These are phyloP conservation scores for Centrapalus pauciflorus DNA, from an alignment of 129 eudicot genomes.

Conservation along the genomic window DNA sequence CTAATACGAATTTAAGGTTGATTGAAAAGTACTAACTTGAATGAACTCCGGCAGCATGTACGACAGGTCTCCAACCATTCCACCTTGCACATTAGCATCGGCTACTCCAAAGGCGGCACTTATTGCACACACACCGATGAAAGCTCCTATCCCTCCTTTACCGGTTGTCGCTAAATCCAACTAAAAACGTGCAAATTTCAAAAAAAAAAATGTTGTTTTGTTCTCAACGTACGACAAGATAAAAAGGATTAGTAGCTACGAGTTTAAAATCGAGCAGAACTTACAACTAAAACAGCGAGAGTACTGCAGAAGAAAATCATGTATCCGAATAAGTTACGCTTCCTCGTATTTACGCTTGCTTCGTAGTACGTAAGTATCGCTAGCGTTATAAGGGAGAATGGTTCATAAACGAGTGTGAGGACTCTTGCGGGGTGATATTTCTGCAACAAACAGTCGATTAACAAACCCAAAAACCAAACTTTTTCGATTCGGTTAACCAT, in stretches of 20 bases:
- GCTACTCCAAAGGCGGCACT: constrained; percentile 48
- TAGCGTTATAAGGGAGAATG: constrained; percentile 35
- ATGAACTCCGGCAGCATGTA: constrained; percentile 50
- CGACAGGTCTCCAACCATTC: constrained; percentile 59
- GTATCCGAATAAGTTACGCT: constrained; percentile 34
- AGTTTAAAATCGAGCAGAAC: too few species aligned
- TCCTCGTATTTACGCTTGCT: constrained; percentile 38
- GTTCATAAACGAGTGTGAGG: constrained; percentile 48
- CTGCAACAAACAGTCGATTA: constrained; percentile 15
- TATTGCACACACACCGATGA: constrained; percentile 29
- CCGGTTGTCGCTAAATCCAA: constrained; percentile 52
- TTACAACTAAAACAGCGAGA: constrained; percentile 39
- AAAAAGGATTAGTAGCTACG: not conserved
- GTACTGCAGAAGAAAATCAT: constrained; percentile 41
- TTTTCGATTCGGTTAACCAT: too few species aligned
- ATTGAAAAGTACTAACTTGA: constrained; percentile 29
- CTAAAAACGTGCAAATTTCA: constrained; percentile 6
- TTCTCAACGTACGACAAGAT: not conserved
- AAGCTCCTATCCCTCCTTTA: constrained; percentile 44
- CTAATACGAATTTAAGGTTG: not conserved
- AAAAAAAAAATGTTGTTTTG: not conserved
- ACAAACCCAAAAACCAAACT: not conserved
- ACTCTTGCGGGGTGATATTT: constrained; percentile 45
- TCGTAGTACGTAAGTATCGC: constrained; percentile 38
- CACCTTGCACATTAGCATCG: constrained; percentile 58